Conservation (phyloP, 306 rosid species). For the Mucuna pruriens region DNA sequence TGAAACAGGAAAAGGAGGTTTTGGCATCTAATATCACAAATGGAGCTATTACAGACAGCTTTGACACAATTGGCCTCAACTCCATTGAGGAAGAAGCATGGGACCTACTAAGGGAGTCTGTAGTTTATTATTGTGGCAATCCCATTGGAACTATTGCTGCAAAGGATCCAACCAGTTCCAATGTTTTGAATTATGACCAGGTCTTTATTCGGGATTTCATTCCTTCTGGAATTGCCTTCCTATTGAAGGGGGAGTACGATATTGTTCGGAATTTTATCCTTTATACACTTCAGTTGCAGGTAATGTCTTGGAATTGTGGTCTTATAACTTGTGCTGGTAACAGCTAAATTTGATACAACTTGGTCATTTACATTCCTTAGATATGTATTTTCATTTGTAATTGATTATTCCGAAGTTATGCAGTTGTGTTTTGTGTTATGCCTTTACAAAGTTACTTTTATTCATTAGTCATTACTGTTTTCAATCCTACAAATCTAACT, state of each 20-base stretch:
- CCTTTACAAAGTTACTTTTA: constrained; percentile 4
- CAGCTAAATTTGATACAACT: constrained; percentile 15
- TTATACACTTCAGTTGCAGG: constrained; percentile 92
- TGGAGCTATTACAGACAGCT: constrained; percentile 52
- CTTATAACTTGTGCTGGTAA: constrained; percentile 10
- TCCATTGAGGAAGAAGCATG: constrained; percentile 85
- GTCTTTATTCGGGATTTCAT: constrained; percentile 90
- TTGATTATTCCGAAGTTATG: constrained; percentile 23
- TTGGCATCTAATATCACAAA: constrained; percentile 50
- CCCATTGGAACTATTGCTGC: constrained; percentile 93
- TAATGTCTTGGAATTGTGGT: constrained; percentile 36
- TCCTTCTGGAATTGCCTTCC: constrained; percentile 91
- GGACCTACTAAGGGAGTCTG: constrained; percentile 75
- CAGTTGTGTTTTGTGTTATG: constrained; percentile 8
- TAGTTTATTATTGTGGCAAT: constrained; percentile 75
- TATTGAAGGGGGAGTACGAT: constrained; percentile 84
- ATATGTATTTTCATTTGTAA: constrained; percentile 12
- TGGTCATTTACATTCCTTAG: not conserved
- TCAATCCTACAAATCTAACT: constrained; percentile 4
- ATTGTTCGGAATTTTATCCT: constrained; percentile 89
- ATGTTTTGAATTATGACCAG: constrained; percentile 80
- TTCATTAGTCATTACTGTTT: constrained; percentile 14
- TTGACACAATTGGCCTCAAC: constrained; percentile 40
- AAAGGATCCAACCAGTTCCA: constrained; percentile 71
- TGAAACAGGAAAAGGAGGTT: constrained; percentile 56